These are phyloP conservation scores for Xylaria sp. DNA, from an alignment of 2,329 filamentous ascomycete genomes.

Conservation along the genomic window DNA sequence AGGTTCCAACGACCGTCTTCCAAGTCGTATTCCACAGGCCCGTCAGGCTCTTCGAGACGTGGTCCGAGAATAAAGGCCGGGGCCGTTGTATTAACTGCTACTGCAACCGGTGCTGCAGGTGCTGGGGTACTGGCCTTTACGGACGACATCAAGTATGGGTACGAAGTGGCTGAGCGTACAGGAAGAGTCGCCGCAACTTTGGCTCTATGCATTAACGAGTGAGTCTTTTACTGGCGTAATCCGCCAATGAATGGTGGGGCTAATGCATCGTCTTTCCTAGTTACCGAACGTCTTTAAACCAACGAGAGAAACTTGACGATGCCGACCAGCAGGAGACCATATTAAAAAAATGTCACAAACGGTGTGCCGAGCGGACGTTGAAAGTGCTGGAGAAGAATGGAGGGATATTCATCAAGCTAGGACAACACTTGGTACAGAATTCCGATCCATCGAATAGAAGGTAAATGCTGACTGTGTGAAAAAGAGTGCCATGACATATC, in stretches of 20 bases:
- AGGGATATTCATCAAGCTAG: constrained; percentile 97
- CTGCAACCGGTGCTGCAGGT: constrained; percentile 62
- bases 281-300: constrained; percentile 86
- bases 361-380: constrained; percentile 90
- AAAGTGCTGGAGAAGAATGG: constrained; percentile 93
- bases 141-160: constrained; percentile 80
- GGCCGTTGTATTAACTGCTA: constrained; percentile 59
- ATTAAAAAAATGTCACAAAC: constrained; percentile 86
- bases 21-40: constrained; percentile 43
- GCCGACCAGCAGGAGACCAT: constrained; percentile 72
- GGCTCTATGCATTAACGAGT: constrained; percentile 90
- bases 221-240: constrained; percentile 22
- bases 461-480: constrained; percentile 13
- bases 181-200: constrained; percentile 81
- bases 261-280: constrained; percentile 58
- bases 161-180: constrained; percentile 79
- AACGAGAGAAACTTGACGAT: constrained; percentile 70
- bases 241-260: background rate
- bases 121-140: constrained; percentile 65
- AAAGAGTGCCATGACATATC: constrained; percentile 92
- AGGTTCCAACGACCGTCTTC: constrained; percentile 46
- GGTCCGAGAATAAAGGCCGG: constrained; percentile 41
- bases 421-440: constrained; percentile 81
- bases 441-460: background rate
- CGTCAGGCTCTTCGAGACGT: constrained; percentile 42